Conservation (phyloP, 371 early-diverging fungal species). For the Dinochytrium kinnereticum region DNA sequence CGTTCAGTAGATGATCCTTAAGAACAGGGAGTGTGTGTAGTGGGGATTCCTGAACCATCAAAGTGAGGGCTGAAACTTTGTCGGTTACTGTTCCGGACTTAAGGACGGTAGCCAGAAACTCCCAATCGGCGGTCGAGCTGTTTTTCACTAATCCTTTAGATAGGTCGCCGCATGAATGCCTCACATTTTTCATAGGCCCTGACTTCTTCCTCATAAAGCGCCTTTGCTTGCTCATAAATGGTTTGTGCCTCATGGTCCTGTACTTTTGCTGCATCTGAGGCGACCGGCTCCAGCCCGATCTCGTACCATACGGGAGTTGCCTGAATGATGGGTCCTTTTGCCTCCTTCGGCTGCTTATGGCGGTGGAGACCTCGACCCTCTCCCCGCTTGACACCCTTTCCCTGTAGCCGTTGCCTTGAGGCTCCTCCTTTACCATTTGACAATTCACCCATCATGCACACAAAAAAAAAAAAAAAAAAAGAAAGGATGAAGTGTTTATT, state of each 20-base stretch:
- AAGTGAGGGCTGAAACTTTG: conserved; percentile 89
- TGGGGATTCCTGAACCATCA: conserved; percentile 91
- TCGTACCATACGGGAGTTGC: neutral
- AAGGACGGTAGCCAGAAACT: conserved; percentile 86
- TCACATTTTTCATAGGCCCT: conserved; percentile 59
- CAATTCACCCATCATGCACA: neutral
- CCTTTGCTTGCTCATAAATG: conserved; percentile 60
- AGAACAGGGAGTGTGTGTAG: conserved; percentile 80
- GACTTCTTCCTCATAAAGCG: conserved; percentile 72
- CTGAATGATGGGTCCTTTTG: neutral
- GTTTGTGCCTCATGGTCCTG: neutral
- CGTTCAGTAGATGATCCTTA: conserved; percentile 72
- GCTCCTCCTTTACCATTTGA: neutral
- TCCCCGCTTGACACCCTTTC: neutral
- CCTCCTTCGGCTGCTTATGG: neutral
- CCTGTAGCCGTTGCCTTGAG: too few species aligned
- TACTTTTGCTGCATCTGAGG: neutral
- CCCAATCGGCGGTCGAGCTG: conserved; percentile 69
- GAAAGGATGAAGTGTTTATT: too few species aligned
- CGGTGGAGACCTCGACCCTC: neutral
- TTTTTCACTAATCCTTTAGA: conserved; percentile 36
- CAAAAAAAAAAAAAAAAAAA: neutral
- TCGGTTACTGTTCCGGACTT: conserved; percentile 91
- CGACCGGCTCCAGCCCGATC: neutral
- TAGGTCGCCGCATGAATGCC: conserved; percentile 57